A percentile compares a stretch with the other conserved stretches of the same genome.
Evolutionary conservation across 805 yeast genomes (phyloP).

Genomic region (Naumovozyma castellii): DNA sequence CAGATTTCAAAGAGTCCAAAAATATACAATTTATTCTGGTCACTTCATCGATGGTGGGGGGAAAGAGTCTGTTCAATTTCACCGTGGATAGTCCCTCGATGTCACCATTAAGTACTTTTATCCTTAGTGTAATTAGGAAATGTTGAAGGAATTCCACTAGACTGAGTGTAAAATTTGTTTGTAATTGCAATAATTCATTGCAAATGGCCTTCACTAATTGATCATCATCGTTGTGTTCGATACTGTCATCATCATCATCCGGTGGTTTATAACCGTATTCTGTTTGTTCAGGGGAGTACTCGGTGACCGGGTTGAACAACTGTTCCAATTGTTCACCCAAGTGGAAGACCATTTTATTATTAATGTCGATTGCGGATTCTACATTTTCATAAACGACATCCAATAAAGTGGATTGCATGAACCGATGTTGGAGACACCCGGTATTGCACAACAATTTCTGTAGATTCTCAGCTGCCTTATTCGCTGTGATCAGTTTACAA

Average conservation of each 20-base stretch:
- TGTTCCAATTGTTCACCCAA: constrained; percentile 84
- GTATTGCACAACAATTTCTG: constrained; percentile 47
- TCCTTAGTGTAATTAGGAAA: constrained; percentile 68
- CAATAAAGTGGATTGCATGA: constrained; percentile 43
- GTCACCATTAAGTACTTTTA: constrained; percentile 50
- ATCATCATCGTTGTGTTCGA: constrained; percentile 23
- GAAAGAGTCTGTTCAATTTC: constrained; percentile 69
- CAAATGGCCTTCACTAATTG: constrained; percentile 45
- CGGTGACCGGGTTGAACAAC: constrained; percentile 79
- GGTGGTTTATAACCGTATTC: constrained; percentile 65
- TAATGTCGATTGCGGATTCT: constrained; percentile 45
- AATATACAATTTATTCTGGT: constrained; percentile 82
- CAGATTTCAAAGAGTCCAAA: constrained; percentile 60
- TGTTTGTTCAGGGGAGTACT: constrained; percentile 85
- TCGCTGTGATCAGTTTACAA: constrained; percentile 42
- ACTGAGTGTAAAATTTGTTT: constrained; percentile 62
- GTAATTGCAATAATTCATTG: constrained; percentile 59
- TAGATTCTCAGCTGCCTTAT: constrained; percentile 33
- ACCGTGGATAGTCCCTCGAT: constrained; percentile 47
- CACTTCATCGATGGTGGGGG: constrained; percentile 92
- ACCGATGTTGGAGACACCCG: constrained; percentile 48
- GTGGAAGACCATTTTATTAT: constrained; percentile 65
- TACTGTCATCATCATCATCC: constrained; percentile 7
- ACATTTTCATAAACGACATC: constrained; percentile 67
- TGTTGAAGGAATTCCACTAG: constrained; percentile 70